Evolutionary conservation across 2,329 filamentous ascomycete species (phyloP), one percentile per base, ranked within the genome.

Genomic region (Celoporthe dispersa): DNA sequence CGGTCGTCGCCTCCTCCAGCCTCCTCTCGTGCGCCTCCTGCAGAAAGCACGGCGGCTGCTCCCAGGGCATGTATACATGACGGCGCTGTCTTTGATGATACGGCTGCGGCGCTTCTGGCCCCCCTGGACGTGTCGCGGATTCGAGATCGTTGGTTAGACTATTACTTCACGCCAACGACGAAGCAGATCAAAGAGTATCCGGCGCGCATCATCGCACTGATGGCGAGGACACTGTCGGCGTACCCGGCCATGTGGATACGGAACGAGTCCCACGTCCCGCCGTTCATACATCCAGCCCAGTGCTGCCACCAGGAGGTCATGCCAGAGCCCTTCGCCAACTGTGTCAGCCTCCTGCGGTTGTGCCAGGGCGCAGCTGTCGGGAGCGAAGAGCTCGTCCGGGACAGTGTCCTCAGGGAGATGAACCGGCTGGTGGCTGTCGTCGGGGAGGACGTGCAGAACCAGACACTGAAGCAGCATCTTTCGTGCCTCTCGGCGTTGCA

Each of bases 401-500:
- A 77, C 3, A 74, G 83, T 0, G 70, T 86, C 0, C 78, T 80
- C 61, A 74, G 78, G 37, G 83, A 86, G 69, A 85, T 86, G 82
- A 73, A 72, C n/a, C 78, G 66, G 4, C 55, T 85, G 12, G 62
- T 35, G 28, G 28, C 41, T n/a, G 16, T 33, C 7, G 41, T 64
- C 19, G 62, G 19, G 5, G 62, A 44, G 2, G 80, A 79, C 71
- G 77, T 76, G 41, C 71, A 75, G 5, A 74, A 75, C 12, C 61
- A 63, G 0, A 72, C 67, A 0, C 77, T 68, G 12, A 16, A 75
- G 39, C 76, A 80, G 60, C 75, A 79, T 3, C 33, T 76, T 9
- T 73, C 76, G 7, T 75, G 81, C 0, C 80, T 88, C 0, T 79
- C 81, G 0, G 77, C 81, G 1, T 86, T 87, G 53, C 86, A 88